phyloP scores from a whole-genome alignment of 441 rosid species.

The Omphalea diandra region DNA sequence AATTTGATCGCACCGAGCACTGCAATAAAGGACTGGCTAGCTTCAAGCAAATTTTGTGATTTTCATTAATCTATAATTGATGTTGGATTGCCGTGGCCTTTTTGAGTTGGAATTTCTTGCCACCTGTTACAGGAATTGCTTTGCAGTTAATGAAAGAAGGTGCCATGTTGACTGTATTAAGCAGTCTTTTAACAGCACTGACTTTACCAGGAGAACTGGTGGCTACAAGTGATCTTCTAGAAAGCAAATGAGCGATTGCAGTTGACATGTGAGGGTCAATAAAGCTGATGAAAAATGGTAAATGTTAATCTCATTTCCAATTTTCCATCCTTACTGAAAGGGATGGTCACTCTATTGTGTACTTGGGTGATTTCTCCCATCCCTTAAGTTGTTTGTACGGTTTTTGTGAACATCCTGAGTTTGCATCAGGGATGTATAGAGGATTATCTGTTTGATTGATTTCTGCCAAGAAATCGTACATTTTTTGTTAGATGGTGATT shows the following conservation, averaged over 20 bases:
- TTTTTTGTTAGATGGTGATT: too few relatives aligned
- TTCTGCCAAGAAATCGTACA: too few relatives aligned
- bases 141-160: slow-evolving; percentile 82
- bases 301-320: too few relatives aligned
- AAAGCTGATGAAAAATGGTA: too few relatives aligned
- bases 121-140: slow-evolving; percentile 54
- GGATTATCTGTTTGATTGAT: too few relatives aligned
- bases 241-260: slow-evolving; percentile 85
- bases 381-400: too few relatives aligned
- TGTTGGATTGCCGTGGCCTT: slow-evolving; percentile 27
- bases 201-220: slow-evolving; percentile 81
- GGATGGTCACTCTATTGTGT: too few relatives aligned
- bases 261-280: slow-evolving; percentile 60
- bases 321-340: too few relatives aligned
- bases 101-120: slow-evolving; percentile 19
- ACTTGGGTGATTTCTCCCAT: too few relatives aligned
- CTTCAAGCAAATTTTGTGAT: slow-evolving; percentile 84
- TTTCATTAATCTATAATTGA: too few relatives aligned
- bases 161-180: slow-evolving; percentile 85
- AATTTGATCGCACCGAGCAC: slow-evolving; percentile 87
- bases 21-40: slow-evolving; percentile 92
- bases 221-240: slow-evolving; percentile 73
- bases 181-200: slow-evolving; percentile 68
- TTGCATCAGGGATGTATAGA: too few relatives aligned
- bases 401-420: too few relatives aligned